Evolutionary conservation across 257 asterid genomes (phyloP).

Genomic region (Solanum sitiens): DNA sequence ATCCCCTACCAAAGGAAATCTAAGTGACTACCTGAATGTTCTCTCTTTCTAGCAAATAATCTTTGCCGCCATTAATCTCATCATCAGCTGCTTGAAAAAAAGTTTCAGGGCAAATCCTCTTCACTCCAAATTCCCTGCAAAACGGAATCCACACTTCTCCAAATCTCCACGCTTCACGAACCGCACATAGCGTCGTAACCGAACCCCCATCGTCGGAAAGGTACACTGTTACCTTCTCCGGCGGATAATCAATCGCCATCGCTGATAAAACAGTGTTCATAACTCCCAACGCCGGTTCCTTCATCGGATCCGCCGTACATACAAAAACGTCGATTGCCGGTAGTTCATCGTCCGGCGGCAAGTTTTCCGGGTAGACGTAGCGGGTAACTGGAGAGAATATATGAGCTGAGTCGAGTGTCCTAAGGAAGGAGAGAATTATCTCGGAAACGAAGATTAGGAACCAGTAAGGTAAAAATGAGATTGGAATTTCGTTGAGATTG

Average conservation of each 20-base stretch:
- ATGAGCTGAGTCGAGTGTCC: constrained; percentile 25
- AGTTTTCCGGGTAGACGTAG: constrained; percentile 16
- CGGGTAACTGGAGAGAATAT: constrained; percentile 24
- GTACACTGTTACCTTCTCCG: constrained; percentile 37
- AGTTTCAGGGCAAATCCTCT: constrained; percentile 22
- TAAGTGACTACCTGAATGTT: constrained; percentile 23
- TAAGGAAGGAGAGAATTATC: constrained; percentile 12
- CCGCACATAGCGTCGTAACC: constrained; percentile 19
- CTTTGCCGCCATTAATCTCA: background rate
- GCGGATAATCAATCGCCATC: constrained; percentile 43
- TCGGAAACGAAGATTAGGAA: constrained; percentile 15
- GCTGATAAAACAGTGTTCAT: constrained; percentile 49
- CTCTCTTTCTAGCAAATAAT: constrained; percentile 18
- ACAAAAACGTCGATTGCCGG: constrained; percentile 38
- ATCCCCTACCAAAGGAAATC: background rate
- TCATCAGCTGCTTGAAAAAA: constrained; percentile 16
- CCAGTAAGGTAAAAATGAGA: constrained; percentile 19
- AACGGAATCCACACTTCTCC: constrained; percentile 34
- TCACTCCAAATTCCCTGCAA: constrained; percentile 23
- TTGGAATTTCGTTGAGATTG: background rate
- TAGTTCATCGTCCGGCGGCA: constrained; percentile 24
- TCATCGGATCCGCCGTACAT: constrained; percentile 42
- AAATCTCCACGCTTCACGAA: constrained; percentile 32
- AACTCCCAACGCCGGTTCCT: constrained; percentile 43
- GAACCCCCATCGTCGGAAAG: constrained; percentile 47